These are phyloP conservation scores for Tremellales sp. DNA, from an alignment of 1,284 basidiomycete species.

Conservation along the genomic window DNA sequence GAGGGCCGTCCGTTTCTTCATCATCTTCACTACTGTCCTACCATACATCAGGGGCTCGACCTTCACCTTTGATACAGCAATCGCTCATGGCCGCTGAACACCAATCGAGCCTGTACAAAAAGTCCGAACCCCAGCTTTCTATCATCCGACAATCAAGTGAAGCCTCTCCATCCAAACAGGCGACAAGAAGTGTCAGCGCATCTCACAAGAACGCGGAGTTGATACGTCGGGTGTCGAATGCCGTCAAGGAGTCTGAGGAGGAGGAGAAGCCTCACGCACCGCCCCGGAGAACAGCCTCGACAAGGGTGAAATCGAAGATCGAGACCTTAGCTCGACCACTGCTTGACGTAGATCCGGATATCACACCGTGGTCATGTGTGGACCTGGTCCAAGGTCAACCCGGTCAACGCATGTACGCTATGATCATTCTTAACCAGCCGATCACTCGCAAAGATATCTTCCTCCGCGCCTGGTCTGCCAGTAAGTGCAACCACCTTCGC, in stretches of 20 bases:
- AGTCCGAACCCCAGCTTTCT: background rate
- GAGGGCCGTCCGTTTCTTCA: background rate
- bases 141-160: background rate
- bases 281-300: background rate
- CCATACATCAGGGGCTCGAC: background rate
- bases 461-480: slow-evolving; percentile 63
- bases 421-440: slow-evolving; percentile 86
- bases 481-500: slow-evolving; percentile 41
- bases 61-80: background rate
- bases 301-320: background rate
- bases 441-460: slow-evolving; percentile 63
- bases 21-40: background rate
- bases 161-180: background rate
- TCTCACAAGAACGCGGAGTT: background rate
- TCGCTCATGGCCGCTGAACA: background rate
- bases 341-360: background rate
- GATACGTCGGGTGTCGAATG: background rate
- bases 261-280: background rate
- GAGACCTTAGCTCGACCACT: background rate
- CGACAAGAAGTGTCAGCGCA: background rate
- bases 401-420: slow-evolving; percentile 47
- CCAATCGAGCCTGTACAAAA: background rate
- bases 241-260: background rate
- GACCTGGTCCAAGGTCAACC: background rate
- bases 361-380: background rate